Base-by-base conservation (phyloP, 2,329 filamentous ascomycete species). In the Cadophora sp. region DNA sequence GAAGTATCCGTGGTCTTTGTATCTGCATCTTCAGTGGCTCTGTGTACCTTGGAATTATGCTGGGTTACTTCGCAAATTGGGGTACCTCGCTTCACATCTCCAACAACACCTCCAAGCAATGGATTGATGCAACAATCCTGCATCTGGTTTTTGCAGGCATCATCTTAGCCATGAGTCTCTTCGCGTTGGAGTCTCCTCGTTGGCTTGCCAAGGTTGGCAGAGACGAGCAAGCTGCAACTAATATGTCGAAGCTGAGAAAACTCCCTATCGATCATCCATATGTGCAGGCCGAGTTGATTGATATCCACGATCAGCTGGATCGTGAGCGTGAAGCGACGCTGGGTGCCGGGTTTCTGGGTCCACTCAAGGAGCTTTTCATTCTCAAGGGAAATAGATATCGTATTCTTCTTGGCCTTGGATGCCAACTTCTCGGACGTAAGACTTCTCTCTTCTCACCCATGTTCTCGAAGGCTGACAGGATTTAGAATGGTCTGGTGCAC, bases 241-340 rank as follows among this genome's bases (percentile, higher is more conserved):
- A 81, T 66, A 83, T 93, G 70, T 80, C 83, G 0, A 81, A 80
- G 22, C 79, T 93, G 18, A 88, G 91, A 55, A 79, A 87, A 36
- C 84, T 92, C 30, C 75, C 88, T 9, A 69, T 78, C 0, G 85
- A 90, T 61, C 83, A 91, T 73, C 83, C 86, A 1, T 90, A 91
- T 73, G 81, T 93, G 5, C 73, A 84, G 0, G 78, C 81, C 2
- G 90, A 94, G 76, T 85, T 91, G 62, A 81, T 81, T 65, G 84
- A 83, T 66, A 93, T 94, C 76, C 86, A 87, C 70, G 80, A 82
- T 22, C 85, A 90, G 58, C 85, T 92, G 68, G 85, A 91, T 69
- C 86, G 89, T 20, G 91, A 94, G 76, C 83, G 90, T 64, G 91
- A 94, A 77, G 90, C 90, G 0, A 91, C 87, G 27, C 83, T 84